Base-by-base conservation (phyloP, 345 rosid species). In the Populus tremula region DNA sequence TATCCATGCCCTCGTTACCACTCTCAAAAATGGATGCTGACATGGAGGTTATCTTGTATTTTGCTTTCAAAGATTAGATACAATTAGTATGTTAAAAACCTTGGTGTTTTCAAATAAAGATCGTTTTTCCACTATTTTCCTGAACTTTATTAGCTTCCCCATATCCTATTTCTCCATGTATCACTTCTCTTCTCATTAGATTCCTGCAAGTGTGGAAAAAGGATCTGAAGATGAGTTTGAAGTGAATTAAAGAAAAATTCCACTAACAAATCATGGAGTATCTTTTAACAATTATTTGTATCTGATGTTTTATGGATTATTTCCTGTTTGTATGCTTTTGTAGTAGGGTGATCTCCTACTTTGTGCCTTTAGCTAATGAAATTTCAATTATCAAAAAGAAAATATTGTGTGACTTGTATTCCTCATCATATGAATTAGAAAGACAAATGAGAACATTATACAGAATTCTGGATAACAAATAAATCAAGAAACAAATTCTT, bases 1-100 rank as follows among this genome's bases (percentile, higher is more conserved):
- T 67, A 50, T 82, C 86, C 79, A 61, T 74, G 38, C 31, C 62
- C 8, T 63, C 73, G 38, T 72, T 80, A 14, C 50, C 11, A 62
- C 21, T 27, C 47, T 12, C 25, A 27, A 47, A 74, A 64, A 13
- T 64, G 50, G 14, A 62, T 62, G 41, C 1, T 13, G 23, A 41
- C 9, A 21, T 11, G 54, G 63, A 66, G 31, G 71, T 36, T 47
- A 75, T 81, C 82, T 67, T 56, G 76, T 62, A 59, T 73, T 67
- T 71, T 73, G 25, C 62, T 49, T 67, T 66, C 39, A 74, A 27
- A 21, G 80, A 69, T 47, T 47, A 47, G 50, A 47, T 47, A 47
- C 18, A 47, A 47, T 81, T 50, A 67, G 41, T 67, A 43, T 69
- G 67, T 33, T 31, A 17, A 78, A 75, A 64, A 64, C 73, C 78